Evolutionary conservation across 2,329 filamentous ascomycete species (phyloP), one percentile per base, ranked within the genome.

Genomic region (Xylaria sp.): DNA sequence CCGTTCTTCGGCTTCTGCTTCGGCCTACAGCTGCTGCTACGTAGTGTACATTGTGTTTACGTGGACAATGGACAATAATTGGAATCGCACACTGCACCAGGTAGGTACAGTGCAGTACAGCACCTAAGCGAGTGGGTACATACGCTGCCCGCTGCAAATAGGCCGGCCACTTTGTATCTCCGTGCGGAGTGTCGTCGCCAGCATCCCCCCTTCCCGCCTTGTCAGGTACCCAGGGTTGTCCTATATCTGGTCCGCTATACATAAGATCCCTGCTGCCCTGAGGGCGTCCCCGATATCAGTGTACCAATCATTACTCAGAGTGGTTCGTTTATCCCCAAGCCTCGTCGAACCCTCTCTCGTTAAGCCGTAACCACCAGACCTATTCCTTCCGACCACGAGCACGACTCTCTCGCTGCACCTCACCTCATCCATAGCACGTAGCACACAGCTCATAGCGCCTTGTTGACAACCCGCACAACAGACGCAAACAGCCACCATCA

Each of bases 251-350:
- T 45, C 17, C 10, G 20, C 25, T 56, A 39, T 44, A 57, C 38
- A 44, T 57, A n/a, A 20, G 25, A 57, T 29, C 38, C 56, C 39
- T 59, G 56, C 29, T 15, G 29, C 17, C 44, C 38, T 57, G 54
- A 57, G 29, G 42, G 42, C 20, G 38, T 59, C 56, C 42, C 56
- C 42, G 56, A 59, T 49, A 45, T 59, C 42, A 47, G 10, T 25
- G 39, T 59, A 29, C 44, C 44, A 59, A 59, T 59, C 56, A 59
- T 59, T 55, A 29, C 53, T 36, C 9, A 42, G 17, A 42, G 22
- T 55, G 53, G 53, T 47, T 50, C 33, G 45, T 44, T 39, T 38
- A 54, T 58, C 61, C 53, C 61, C 45, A 63, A 63, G 61, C 61
- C 61, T 63, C 53, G 53, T 58, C 33, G 31, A 17, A 51, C 53